Percentiles rank a stretch among this genome's conserved stretches.
Conservation (phyloP, 257 asterid genomes). For the Capsicum chinense region DNA sequence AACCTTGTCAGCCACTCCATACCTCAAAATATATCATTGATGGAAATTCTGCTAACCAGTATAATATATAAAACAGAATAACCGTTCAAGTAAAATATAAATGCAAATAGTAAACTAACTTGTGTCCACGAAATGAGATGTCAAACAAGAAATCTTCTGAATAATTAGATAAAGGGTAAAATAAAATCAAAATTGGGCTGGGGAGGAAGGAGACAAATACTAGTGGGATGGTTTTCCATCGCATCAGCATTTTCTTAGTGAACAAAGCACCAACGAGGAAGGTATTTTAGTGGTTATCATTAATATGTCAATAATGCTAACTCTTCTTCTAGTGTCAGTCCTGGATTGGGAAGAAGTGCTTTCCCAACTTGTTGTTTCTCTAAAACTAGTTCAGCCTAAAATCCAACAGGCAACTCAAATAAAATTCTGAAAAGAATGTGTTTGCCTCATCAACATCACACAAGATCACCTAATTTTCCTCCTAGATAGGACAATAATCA, state of each 20-base stretch:
- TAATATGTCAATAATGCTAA: background rate
- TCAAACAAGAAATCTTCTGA: constrained; percentile 9
- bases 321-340: background rate
- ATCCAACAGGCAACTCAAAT: background rate
- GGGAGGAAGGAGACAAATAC: background rate
- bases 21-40: background rate
- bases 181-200: background rate
- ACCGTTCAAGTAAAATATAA: background rate
- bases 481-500: background rate
- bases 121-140: background rate
- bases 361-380: background rate
- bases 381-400: no score
- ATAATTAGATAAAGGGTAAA: background rate
- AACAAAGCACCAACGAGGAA: background rate
- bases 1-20: background rate
- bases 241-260: no score
- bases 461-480: background rate
- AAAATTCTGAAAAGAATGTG: background rate
- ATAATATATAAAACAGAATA: background rate
- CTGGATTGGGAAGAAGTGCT: background rate
- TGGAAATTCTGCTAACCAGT: constrained; percentile 1
- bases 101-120: background rate
- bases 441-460: background rate
- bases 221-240: background rate
- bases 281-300: background rate